Conservation (phyloP, 345 rosid genomes). For the Erucastrum elatum region DNA sequence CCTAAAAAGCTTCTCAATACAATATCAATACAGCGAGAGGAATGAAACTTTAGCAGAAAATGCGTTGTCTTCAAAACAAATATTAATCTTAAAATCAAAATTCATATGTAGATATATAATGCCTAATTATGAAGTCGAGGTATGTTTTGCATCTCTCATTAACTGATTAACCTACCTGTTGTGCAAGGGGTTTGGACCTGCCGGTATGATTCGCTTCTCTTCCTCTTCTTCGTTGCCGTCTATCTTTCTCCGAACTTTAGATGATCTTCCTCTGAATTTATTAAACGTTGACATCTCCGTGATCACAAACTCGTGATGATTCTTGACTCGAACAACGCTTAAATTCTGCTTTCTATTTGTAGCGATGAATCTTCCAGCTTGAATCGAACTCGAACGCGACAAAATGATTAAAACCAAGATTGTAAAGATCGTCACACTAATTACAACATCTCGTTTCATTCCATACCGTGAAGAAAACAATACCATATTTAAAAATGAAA, state of each 20-base stretch:
- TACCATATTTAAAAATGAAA: neutral
- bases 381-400: conserved; percentile 23
- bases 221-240: conserved; percentile 10
- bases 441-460: conserved; percentile 32
- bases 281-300: conserved; percentile 26
- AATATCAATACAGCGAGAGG: neutral
- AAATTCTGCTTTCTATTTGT: neutral
- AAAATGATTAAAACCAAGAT: conserved; percentile 19
- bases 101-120: neutral
- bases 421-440: conserved; percentile 15
- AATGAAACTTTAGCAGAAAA: neutral
- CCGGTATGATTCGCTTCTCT: conserved; percentile 36
- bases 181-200: conserved; percentile 41
- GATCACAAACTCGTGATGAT: conserved; percentile 16
- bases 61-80: neutral
- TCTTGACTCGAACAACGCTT: conserved; percentile 16
- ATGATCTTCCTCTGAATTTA: conserved; percentile 8
- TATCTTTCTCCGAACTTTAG: conserved; percentile 4
- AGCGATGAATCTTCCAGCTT: conserved; percentile 19
- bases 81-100: conserved; percentile 2
- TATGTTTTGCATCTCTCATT: neutral
- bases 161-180: conserved; percentile 16
- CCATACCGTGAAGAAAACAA: conserved; percentile 14
- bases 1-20: neutral
- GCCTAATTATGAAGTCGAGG: neutral